Conservation (phyloP, 2,329 filamentous ascomycete genomes). For the Elsinoe batatas region DNA sequence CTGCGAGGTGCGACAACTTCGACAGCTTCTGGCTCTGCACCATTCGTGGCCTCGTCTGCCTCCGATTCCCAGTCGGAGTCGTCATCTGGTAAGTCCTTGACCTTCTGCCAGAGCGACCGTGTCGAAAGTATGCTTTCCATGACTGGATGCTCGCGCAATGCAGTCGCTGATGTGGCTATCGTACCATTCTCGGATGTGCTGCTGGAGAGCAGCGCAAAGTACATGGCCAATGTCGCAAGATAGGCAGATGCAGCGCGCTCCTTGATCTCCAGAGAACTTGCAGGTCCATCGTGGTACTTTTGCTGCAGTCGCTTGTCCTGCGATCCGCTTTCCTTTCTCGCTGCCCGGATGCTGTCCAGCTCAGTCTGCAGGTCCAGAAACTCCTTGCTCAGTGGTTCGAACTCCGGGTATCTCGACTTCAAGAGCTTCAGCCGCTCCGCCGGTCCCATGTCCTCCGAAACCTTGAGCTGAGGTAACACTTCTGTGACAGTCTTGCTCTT, state of each 20-base stretch:
- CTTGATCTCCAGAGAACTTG: slow-evolving; percentile 43
- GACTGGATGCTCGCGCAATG: slow-evolving; percentile 79
- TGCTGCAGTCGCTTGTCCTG: neutral
- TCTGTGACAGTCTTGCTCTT: slow-evolving; percentile 58
- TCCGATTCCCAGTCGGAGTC: slow-evolving; percentile 20
- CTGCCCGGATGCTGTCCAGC: slow-evolving; percentile 16
- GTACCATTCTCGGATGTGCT: slow-evolving; percentile 43
- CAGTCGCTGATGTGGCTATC: slow-evolving; percentile 60
- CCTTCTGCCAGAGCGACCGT: slow-evolving; percentile 67
- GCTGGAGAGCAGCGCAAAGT: slow-evolving; percentile 87
- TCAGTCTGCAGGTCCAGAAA: slow-evolving; percentile 56
- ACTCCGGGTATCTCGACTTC: slow-evolving; percentile 78
- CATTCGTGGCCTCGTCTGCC: slow-evolving; percentile 23
- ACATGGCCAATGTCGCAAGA: slow-evolving; percentile 77
- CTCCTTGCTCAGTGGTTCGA: slow-evolving; percentile 75
- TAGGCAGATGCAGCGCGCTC: slow-evolving; percentile 77
- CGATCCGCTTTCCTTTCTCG: neutral
- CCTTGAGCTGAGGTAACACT: slow-evolving; percentile 71
- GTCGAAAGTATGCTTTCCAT: slow-evolving; percentile 78
- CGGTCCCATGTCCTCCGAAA: slow-evolving; percentile 66
- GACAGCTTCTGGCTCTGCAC: slow-evolving; percentile 23
- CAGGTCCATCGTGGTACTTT: slow-evolving; percentile 1
- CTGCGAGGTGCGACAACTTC: slow-evolving; percentile 21
- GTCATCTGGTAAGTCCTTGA: slow-evolving; percentile 48
- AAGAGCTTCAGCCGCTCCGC: slow-evolving; percentile 69